Conservation (phyloP, 31 red algal genomes). For the Asparagopsis taxiformis region DNA sequence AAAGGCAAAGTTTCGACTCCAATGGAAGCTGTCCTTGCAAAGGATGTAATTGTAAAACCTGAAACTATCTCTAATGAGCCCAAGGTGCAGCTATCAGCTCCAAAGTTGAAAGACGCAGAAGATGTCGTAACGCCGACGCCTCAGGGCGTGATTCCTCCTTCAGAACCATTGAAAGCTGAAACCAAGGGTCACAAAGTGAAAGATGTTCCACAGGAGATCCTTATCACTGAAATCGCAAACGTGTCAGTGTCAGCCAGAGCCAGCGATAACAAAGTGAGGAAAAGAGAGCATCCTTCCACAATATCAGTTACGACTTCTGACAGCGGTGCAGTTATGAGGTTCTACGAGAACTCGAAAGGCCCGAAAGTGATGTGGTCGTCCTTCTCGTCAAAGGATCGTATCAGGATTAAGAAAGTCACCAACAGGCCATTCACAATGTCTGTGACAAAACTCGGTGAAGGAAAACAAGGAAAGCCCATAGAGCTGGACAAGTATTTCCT, state of each 20-base stretch:
- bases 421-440: constrained; percentile 1
- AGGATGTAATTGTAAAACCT: too few species aligned
- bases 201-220: too few species aligned
- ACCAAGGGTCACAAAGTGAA: too few species aligned
- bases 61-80: too few species aligned
- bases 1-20: too few species aligned
- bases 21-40: too few species aligned
- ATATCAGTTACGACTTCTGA: neutral
- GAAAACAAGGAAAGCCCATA: neutral
- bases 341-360: neutral
- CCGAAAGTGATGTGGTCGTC: neutral
- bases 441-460: neutral
- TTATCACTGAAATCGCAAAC: too few species aligned
- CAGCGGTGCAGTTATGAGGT: neutral
- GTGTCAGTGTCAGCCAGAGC: neutral
- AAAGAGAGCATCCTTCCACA: neutral
- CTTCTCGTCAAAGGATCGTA: neutral
- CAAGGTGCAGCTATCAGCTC: too few species aligned
- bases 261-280: neutral
- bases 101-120: too few species aligned
- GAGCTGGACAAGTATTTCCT: neutral
- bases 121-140: too few species aligned
- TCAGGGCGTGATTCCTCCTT: too few species aligned
- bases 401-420: constrained; percentile 4
- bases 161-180: too few species aligned